phyloP scores from a whole-genome alignment of 106 monocot genomes.

The Amphibolis antarctica region DNA sequence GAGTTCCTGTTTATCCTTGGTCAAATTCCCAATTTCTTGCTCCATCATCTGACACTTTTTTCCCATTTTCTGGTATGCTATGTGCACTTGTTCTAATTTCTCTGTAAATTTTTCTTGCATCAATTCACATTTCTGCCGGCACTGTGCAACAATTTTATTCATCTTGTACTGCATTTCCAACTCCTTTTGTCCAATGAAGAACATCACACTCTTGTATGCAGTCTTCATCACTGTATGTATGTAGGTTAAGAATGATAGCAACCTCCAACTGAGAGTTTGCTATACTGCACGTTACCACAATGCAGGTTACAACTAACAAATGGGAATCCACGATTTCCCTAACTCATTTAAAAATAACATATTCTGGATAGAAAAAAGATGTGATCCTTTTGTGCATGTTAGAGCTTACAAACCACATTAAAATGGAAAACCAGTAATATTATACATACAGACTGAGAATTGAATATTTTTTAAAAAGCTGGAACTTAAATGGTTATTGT shows the following conservation, averaged over 20 bases:
- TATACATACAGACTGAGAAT: no score
- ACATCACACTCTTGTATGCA: constrained; percentile 85
- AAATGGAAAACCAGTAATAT: no score
- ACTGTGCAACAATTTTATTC: constrained; percentile 78
- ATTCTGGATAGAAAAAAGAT: no score
- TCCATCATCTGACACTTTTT: constrained; percentile 95
- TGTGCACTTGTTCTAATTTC: constrained; percentile 75
- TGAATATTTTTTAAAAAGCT: no score
- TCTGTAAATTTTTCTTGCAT: constrained; percentile 94
- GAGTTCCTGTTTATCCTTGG: constrained; percentile 87
- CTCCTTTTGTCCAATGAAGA: constrained; percentile 87
- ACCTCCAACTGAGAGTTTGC: neutral
- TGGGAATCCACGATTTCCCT: no score
- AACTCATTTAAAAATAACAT: no score
- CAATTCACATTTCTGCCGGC: constrained; percentile 71
- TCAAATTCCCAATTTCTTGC: constrained; percentile 67
- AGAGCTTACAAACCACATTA: no score
- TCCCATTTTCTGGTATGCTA: constrained; percentile 85
- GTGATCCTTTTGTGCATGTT: no score
- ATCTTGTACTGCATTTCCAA: constrained; percentile 95
- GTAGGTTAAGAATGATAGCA: neutral
- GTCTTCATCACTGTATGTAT: constrained; percentile 68
- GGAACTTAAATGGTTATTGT: no score
- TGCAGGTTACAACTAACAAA: no score
- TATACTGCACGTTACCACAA: no score